Conservation (phyloP, 768 basidiomycete species). For the Rhizopogon rudus region DNA sequence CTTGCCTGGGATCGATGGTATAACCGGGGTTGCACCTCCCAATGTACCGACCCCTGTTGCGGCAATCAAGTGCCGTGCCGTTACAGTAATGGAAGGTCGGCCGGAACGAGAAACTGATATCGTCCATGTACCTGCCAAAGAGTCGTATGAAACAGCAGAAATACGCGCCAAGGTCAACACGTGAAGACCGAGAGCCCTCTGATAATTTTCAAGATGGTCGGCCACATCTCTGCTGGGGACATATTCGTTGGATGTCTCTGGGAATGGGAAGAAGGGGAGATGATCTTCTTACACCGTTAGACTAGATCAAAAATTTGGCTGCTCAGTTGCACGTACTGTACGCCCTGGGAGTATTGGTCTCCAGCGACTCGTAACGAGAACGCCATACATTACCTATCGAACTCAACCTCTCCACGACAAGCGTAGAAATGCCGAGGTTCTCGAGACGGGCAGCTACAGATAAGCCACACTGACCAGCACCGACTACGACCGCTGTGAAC, state of each 20-base stretch:
- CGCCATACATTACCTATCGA: conserved; percentile 65
- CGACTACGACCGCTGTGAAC: conserved; percentile 45
- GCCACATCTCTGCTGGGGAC: conserved; percentile 3
- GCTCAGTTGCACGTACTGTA: conserved; percentile 3
- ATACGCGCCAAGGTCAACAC: background rate
- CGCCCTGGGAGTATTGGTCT: conserved; percentile 6
- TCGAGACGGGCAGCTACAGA: conserved; percentile 27
- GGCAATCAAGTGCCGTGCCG: background rate
- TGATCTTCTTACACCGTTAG: background rate
- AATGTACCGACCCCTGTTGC: conserved; percentile 1
- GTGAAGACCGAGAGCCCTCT: conserved; percentile 2
- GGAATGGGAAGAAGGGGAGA: conserved; percentile 5
- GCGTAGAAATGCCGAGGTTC: conserved; percentile 38
- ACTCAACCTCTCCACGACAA: conserved; percentile 59
- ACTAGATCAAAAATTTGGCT: background rate
- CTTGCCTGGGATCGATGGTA: background rate
- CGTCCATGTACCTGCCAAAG: background rate
- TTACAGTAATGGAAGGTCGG: background rate
- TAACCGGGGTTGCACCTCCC: background rate
- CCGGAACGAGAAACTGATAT: background rate
- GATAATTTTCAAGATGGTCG: conserved; percentile 8
- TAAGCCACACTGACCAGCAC: conserved; percentile 24
- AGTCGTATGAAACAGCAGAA: background rate
- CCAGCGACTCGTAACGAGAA: conserved; percentile 56
- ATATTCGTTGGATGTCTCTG: background rate